Conservation (phyloP, 106 monocot species). For the Cymbidium sinense region DNA sequence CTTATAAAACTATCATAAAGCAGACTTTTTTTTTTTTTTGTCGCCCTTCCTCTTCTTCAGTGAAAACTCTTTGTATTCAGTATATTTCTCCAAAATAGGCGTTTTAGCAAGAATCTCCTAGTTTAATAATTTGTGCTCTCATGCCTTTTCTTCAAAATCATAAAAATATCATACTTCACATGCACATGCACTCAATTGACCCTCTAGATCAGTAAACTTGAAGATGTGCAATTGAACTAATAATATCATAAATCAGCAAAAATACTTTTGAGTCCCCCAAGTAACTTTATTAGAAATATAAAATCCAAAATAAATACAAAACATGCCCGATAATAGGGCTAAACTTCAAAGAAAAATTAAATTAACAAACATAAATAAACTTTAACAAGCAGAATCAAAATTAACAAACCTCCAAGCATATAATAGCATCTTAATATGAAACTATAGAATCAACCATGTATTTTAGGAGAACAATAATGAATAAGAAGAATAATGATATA, state of each 20-base stretch:
- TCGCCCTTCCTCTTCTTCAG: too few species aligned
- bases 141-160: not conserved
- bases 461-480: not conserved
- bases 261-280: not conserved
- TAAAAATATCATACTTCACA: not conserved
- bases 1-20: too few species aligned
- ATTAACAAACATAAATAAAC: not conserved
- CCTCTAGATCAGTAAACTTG: not conserved
- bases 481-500: not conserved
- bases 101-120: not conserved
- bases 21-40: too few species aligned
- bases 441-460: not conserved
- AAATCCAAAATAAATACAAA: not conserved
- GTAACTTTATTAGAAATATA: not conserved
- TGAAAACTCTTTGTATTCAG: too few species aligned
- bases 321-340: not conserved
- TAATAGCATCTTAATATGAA: not conserved
- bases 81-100: too few species aligned
- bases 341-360: not conserved
- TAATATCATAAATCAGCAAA: not conserved
- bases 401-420: not conserved
- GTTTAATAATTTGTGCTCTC: not conserved
- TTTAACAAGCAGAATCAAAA: not conserved
- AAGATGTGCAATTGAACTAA: not conserved
- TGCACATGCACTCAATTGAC: not conserved